Percentiles rank a stretch among this genome's conserved stretches.
These are phyloP conservation scores for Typha latifolia DNA, from an alignment of 176 grass and related monocot genomes.

Conservation along the genomic window DNA sequence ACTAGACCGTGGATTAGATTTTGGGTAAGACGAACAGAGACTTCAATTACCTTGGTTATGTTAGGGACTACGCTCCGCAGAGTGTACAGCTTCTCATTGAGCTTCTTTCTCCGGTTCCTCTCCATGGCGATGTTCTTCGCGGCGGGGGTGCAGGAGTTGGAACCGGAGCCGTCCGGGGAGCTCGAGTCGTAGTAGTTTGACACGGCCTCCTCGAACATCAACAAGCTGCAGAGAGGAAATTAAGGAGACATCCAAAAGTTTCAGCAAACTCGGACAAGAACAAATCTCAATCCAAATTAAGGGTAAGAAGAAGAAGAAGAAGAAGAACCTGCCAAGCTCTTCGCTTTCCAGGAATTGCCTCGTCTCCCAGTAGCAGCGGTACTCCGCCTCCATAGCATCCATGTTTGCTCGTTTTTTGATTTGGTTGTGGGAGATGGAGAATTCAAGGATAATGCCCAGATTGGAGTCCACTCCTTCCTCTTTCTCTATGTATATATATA, in stretches of 20 bases:
- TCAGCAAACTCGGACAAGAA: too few species aligned
- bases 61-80: constrained; percentile 76
- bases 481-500: too few species aligned
- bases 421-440: too few species aligned
- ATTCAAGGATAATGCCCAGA: too few species aligned
- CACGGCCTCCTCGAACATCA: constrained; percentile 30
- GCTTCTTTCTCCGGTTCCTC: constrained; percentile 55
- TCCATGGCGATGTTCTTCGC: constrained; percentile 53
- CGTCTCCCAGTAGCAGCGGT: constrained; percentile 71
- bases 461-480: too few species aligned
- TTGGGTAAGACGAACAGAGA: not conserved
- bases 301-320: not conserved
- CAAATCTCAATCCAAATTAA: not conserved
- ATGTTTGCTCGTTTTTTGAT: not conserved
- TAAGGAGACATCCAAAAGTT: not conserved
- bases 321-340: constrained; percentile 49
- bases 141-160: constrained; percentile 4
- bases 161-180: constrained; percentile 41
- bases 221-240: constrained; percentile 32
- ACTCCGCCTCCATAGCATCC: constrained; percentile 37
- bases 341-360: constrained; percentile 45
- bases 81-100: constrained; percentile 71
- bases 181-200: constrained; percentile 51
- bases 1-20: not conserved
- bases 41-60: constrained; percentile 57